Percentiles rank a stretch among this genome's conserved stretches.
These are phyloP conservation scores for Phytophthora vignae DNA, from an alignment of 352 stramenopile species.

Conservation along the genomic window DNA sequence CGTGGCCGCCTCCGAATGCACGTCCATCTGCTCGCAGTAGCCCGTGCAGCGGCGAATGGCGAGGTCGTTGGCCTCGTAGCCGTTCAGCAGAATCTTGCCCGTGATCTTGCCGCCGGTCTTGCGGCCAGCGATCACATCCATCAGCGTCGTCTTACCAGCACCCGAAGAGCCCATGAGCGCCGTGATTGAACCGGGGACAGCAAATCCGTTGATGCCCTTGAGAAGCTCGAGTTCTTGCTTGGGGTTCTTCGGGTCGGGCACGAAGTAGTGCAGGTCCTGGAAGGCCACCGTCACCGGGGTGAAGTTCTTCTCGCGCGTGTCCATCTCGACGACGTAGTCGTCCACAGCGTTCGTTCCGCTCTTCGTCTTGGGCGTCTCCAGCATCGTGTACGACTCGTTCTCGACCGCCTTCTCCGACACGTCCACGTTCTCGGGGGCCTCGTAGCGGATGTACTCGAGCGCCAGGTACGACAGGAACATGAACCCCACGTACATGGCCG, in stretches of 20 bases:
- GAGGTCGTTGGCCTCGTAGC: slow-evolving; percentile 48
- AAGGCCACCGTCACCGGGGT: slow-evolving; percentile 25
- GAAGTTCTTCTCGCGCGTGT: slow-evolving; percentile 18
- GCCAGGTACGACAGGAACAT: no score
- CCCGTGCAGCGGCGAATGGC: slow-evolving; percentile 56
- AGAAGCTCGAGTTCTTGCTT: slow-evolving; percentile 8
- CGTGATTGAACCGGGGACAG: neutral
- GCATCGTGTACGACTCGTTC: slow-evolving; percentile 24
- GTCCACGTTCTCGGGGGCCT: slow-evolving; percentile 36
- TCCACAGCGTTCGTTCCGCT: neutral
- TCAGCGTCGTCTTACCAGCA: neutral
- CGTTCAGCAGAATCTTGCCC: slow-evolving; percentile 35
- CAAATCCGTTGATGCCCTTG: slow-evolving; percentile 7
- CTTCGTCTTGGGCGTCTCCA: slow-evolving; percentile 26
- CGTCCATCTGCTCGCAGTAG: slow-evolving; percentile 89
- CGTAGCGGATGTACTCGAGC: no score
- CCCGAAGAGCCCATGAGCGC: neutral
- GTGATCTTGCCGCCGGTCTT: neutral
- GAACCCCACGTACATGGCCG: no score
- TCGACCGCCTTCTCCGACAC: slow-evolving; percentile 28
- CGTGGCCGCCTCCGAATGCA: slow-evolving; percentile 74
- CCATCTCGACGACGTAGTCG: slow-evolving; percentile 12
- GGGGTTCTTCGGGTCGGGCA: slow-evolving; percentile 14
- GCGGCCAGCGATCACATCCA: neutral
- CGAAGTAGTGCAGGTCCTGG: slow-evolving; percentile 23